A percentile compares a stretch with the other conserved stretches of the same genome.
Conservation (phyloP, 2,329 filamentous ascomycete genomes). For the Venturia oleaginea region DNA sequence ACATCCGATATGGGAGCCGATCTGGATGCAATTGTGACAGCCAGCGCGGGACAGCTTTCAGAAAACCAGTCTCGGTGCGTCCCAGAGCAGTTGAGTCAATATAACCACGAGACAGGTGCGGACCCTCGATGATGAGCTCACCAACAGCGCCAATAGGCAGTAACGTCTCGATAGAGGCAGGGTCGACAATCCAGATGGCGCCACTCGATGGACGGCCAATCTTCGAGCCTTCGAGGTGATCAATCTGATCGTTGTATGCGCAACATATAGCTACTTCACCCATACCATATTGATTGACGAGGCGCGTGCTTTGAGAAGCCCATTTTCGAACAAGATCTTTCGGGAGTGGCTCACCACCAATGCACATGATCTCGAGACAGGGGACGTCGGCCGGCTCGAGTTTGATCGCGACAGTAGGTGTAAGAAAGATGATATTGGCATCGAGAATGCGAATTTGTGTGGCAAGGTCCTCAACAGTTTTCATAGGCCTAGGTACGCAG, state of each 20-base stretch:
- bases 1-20: conserved; percentile 44
- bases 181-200: conserved; percentile 67
- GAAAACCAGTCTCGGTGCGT: conserved; percentile 58
- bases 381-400: conserved; percentile 24
- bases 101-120: conserved; percentile 69
- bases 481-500: conserved; percentile 40
- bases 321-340: conserved; percentile 28
- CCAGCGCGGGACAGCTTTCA: conserved; percentile 38
- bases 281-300: conserved; percentile 33
- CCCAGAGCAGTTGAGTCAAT: conserved; percentile 74
- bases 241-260: conserved; percentile 64
- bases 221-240: conserved; percentile 43
- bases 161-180: conserved; percentile 61
- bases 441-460: conserved; percentile 29
- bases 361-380: conserved; percentile 21
- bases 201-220: conserved; percentile 63
- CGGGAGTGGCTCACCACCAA: conserved; percentile 27
- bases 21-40: conserved; percentile 36
- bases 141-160: conserved; percentile 69
- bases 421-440: conserved; percentile 36
- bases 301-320: conserved; percentile 24
- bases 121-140: conserved; percentile 80
- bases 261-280: conserved; percentile 79
- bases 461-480: conserved; percentile 37
- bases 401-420: conserved; percentile 31